phyloP scores from a whole-genome alignment of 176 grass and related monocot species.

The Oryza punctata region DNA sequence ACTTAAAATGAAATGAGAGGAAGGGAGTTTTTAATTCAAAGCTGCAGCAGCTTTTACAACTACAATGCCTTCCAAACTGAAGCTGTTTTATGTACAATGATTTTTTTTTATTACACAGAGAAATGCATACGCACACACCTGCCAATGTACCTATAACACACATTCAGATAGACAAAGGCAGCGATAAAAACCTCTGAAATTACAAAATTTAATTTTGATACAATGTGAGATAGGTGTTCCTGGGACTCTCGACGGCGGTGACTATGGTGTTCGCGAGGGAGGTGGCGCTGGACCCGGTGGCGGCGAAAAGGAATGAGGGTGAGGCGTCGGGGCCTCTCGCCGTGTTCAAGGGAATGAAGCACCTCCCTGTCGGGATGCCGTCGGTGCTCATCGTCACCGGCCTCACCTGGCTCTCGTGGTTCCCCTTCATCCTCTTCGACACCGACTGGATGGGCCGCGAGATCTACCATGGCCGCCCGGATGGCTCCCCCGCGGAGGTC shows the following conservation, averaged over 20 bases:
- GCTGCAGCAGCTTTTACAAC: no score
- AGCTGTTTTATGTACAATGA: no score
- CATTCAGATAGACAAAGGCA: no score
- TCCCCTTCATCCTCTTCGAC: conserved; percentile 93
- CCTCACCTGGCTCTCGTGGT: conserved; percentile 90
- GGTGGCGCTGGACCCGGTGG: conserved; percentile 34
- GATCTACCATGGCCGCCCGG: conserved; percentile 73
- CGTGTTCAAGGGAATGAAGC: conserved; percentile 60
- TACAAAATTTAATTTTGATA: no score
- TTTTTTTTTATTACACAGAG: no score
- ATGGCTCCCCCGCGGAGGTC: conserved; percentile 41
- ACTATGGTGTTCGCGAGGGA: conserved; percentile 69
- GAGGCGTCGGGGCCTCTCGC: conserved; percentile 31
- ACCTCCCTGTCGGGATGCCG: conserved; percentile 70
- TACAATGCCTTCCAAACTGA: no score
- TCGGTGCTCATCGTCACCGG: conserved; percentile 72
- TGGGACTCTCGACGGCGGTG: conserved; percentile 43
- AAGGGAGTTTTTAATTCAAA: no score
- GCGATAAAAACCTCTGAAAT: no score
- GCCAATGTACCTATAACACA: no score
- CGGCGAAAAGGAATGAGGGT: neutral
- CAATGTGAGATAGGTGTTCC: conserved; percentile 34
- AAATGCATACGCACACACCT: no score
- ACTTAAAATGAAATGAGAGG: no score
- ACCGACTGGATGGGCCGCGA: conserved; percentile 98